Evolutionary conservation across 805 yeast genomes (phyloP).

Genomic region (Zygosaccharomyces rouxii): DNA sequence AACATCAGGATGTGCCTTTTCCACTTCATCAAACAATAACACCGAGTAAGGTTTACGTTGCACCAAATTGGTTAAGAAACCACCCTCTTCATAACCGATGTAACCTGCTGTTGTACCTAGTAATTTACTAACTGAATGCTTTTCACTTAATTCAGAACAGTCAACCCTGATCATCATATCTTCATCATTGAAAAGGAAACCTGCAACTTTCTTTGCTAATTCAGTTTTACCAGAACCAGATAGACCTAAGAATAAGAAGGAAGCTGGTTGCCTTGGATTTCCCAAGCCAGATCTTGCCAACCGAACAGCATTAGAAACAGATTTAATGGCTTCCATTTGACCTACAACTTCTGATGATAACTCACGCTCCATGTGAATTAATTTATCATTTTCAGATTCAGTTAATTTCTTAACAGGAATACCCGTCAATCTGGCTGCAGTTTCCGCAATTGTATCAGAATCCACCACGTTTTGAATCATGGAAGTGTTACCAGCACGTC

Average conservation of each 20-base stretch:
- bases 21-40: conserved; percentile 94
- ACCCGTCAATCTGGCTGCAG: conserved; percentile 94
- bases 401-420: conserved; percentile 93
- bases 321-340: conserved; percentile 91
- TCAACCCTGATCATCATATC: conserved; percentile 96
- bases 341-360: conserved; percentile 85
- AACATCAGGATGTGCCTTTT: conserved; percentile 98
- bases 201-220: conserved; percentile 93
- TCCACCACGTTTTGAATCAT: conserved; percentile 89
- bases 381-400: conserved; percentile 90
- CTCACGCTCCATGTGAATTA: conserved; percentile 90
- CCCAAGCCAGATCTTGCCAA: conserved; percentile 90
- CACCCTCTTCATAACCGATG: conserved; percentile 97
- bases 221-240: conserved; percentile 99
- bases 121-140: conserved; percentile 90
- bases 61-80: conserved; percentile 87
- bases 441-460: conserved; percentile 88
- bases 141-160: conserved; percentile 93
- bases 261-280: conserved; percentile 94
- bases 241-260: conserved; percentile 89
- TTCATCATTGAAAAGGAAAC: conserved; percentile 92
- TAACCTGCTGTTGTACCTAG: conserved; percentile 98
- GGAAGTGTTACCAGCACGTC: conserved; percentile 52
- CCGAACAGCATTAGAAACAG: conserved; percentile 93
- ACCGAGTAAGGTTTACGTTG: conserved; percentile 93